Evolutionary conservation across 2,329 filamentous ascomycete species (phyloP).

Genomic region (Aureobasidium sp.): DNA sequence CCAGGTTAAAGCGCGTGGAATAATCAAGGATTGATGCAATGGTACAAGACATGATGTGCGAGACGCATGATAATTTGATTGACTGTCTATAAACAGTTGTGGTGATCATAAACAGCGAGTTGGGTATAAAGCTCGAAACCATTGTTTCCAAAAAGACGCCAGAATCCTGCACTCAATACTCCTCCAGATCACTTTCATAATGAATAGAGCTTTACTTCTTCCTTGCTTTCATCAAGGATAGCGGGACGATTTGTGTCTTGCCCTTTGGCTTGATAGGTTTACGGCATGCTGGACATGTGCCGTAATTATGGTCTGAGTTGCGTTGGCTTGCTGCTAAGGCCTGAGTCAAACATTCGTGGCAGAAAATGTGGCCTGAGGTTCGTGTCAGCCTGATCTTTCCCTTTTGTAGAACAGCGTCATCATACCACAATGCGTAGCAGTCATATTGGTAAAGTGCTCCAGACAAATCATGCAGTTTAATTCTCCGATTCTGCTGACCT

Average conservation of each 20-base stretch:
- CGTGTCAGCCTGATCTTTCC: not conserved
- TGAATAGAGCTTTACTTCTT: not conserved
- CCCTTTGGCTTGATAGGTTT: constrained; percentile 34
- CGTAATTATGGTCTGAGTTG: constrained; percentile 36
- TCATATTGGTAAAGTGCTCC: constrained; percentile 52
- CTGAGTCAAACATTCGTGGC: constrained; percentile 54
- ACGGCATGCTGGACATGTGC: constrained; percentile 41
- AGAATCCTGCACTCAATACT: not conserved
- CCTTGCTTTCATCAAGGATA: constrained; percentile 28
- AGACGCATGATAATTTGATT: not conserved
- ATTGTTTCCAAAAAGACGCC: constrained; percentile 5
- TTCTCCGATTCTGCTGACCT: constrained; percentile 31
- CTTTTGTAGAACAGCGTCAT: constrained; percentile 8
- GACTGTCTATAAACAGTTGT: not conserved
- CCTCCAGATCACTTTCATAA: not conserved
- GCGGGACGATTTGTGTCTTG: constrained; percentile 34
- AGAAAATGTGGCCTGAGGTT: constrained; percentile 52
- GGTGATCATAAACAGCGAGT: not conserved
- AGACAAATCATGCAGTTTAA: constrained; percentile 57
- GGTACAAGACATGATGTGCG: not conserved
- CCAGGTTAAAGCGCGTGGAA: not conserved
- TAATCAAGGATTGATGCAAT: not conserved
- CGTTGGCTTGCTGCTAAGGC: constrained; percentile 50
- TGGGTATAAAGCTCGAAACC: constrained; percentile 12
- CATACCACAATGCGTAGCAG: constrained; percentile 52